Evolutionary conservation across 2,329 filamentous ascomycete genomes (phyloP), one percentile per base, ranked within the genome.

Genomic region (Colletotrichum filicis): DNA sequence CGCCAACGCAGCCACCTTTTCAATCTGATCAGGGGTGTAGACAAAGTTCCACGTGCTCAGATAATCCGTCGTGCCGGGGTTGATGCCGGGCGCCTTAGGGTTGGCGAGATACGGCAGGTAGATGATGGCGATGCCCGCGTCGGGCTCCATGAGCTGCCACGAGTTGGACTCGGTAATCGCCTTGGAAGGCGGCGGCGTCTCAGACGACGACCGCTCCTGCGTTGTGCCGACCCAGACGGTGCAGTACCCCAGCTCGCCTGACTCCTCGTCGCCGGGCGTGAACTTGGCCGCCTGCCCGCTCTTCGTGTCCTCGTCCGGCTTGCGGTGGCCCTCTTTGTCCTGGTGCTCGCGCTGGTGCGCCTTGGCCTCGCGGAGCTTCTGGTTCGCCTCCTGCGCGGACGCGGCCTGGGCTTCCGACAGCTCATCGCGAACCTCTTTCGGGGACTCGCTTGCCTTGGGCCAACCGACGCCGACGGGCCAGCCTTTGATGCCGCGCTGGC

Each of bases 1-100:
- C 1, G 97, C 95, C 32, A 99, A 88, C 5, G 89, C 87, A 2
- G 98, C 93, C 0, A 97, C 95, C 30, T 90, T 90, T 77, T 98
- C 95, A 65, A 99, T 92, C 81, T 99, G 93, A 70, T 97, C 92
- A 0, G 95, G 92, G 2, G 94, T 97, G 82, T 98, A 99, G 35
- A 98, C 92, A 80, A 98, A 98, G 80, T 99, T 99, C 97, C 97
- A 99, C 0, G 97, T 99, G 76, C 92, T 94, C 86, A 98, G 91
- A 82, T 95, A 98, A 73, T 98, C 95, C 66, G 91, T 93, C 2
- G 89, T 90, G 28, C 92, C 91, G 0, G 97, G 97, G 76, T 98
- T 93, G n/a, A 98, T 92, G 56, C 91, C 93, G 0, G 92, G 89
- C 0, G 95, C 92, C 73, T 93, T 92, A 1, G 66, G 66, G 80